Conservation (phyloP, 306 rosid genomes). For the Citrullus amarus region DNA sequence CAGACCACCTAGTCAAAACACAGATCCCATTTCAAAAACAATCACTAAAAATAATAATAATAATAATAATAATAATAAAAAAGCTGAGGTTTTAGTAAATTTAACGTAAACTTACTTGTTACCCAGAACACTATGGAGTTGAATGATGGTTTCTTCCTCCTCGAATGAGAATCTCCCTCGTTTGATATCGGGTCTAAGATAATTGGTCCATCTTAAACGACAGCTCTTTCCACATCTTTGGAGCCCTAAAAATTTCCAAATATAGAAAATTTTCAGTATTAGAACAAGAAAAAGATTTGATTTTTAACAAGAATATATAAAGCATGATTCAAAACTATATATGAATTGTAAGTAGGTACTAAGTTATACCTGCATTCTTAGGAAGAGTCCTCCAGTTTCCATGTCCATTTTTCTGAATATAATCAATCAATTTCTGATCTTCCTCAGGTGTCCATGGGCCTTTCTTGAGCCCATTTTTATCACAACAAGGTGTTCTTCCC, state of each 20-base stretch:
- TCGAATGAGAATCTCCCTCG: slow-evolving; percentile 81
- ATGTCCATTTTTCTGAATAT: slow-evolving; percentile 70
- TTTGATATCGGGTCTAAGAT: slow-evolving; percentile 87
- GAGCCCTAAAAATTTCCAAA: slow-evolving; percentile 32
- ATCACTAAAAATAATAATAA: too few species aligned
- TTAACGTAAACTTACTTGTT: slow-evolving; percentile 46
- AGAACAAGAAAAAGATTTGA: neutral
- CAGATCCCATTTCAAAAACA: neutral
- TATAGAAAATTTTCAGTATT: neutral
- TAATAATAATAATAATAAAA: too few species aligned
- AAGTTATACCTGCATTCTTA: slow-evolving; percentile 66
- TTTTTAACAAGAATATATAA: neutral
- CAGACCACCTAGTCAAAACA: slow-evolving; percentile 57
- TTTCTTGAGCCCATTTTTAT: slow-evolving; percentile 78
- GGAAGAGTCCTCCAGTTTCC: slow-evolving; percentile 99
- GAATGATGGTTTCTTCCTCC: slow-evolving; percentile 92
- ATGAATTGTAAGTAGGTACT: too few species aligned
- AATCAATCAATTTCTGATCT: slow-evolving; percentile 65
- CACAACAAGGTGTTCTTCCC: slow-evolving; percentile 98
- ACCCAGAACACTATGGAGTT: slow-evolving; percentile 75
- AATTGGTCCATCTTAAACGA: slow-evolving; percentile 94
- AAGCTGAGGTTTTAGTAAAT: neutral
- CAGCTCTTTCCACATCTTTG: slow-evolving; percentile 98
- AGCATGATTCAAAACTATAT: neutral
- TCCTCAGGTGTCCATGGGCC: slow-evolving; percentile 97